These are phyloP conservation scores for Coemansia aciculifera DNA, from an alignment of 192 early-diverging fungal species.

Conservation along the genomic window DNA sequence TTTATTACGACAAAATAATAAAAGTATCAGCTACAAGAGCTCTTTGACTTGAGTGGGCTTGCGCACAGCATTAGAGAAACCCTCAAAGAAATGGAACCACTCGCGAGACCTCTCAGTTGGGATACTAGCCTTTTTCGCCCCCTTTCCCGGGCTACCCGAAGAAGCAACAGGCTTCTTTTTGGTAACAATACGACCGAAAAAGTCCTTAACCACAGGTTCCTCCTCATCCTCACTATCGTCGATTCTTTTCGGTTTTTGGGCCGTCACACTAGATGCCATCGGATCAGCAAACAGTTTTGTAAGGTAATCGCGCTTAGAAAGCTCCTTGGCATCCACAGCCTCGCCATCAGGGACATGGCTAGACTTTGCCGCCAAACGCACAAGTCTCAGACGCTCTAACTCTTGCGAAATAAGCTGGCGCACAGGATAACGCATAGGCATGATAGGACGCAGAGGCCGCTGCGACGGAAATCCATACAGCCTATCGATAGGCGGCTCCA, in stretches of 20 bases:
- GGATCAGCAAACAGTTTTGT: slow-evolving; percentile 37
- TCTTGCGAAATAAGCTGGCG: slow-evolving; percentile 82
- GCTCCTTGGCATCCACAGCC: slow-evolving; percentile 17
- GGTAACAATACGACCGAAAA: slow-evolving; percentile 75
- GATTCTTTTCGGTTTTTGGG: background rate
- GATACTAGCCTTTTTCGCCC: slow-evolving; percentile 12
- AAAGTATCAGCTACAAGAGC: slow-evolving; percentile 48
- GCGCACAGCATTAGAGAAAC: slow-evolving; percentile 88
- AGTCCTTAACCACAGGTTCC: slow-evolving; percentile 57
- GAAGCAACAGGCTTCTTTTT: slow-evolving; percentile 7
- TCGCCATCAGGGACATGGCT: slow-evolving; percentile 19
- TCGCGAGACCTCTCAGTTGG: slow-evolving; percentile 15
- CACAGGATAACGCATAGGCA: slow-evolving; percentile 71
- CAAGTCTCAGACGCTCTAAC: slow-evolving; percentile 45
- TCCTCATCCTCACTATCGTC: background rate
- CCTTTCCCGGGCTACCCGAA: slow-evolving; percentile 11
- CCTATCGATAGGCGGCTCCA: slow-evolving; percentile 77
- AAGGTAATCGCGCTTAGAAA: slow-evolving; percentile 29
- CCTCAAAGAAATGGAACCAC: slow-evolving; percentile 84
- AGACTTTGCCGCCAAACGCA: background rate
- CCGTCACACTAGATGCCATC: slow-evolving; percentile 1
- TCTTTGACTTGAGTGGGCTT: slow-evolving; percentile 69
- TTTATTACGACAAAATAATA: background rate
- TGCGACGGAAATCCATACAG: slow-evolving; percentile 24
- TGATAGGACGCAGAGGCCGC: slow-evolving; percentile 20